Base-by-base conservation (phyloP, 495 filamentous ascomycete species). In the Cladorrhinum samala region DNA sequence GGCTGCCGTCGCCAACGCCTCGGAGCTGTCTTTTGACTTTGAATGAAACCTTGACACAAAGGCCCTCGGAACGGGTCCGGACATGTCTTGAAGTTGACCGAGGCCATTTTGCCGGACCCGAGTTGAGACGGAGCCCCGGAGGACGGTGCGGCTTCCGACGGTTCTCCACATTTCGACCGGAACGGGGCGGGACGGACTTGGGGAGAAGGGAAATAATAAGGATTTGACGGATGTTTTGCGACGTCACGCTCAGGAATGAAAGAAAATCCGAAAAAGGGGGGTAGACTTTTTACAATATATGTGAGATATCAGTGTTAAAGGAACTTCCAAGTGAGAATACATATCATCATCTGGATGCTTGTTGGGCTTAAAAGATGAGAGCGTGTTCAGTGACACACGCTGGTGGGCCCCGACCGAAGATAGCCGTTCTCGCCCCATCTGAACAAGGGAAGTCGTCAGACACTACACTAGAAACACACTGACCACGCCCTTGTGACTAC, bases 41-140 rank as follows among this genome's bases (percentile, higher is more conserved):
- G 54, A 50, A 46, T 67, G 59, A 50, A 64, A 56, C 27, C 19
- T 20, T 42, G 19, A 18, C 4, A 24, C n/a, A n/a, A n/a, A n/a
- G n/a, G n/a, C n/a, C n/a, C n/a, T n/a, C n/a, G n/a, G n/a, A n/a
- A n/a, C n/a, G n/a, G n/a, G n/a, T n/a, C n/a, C n/a, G n/a, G n/a
- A n/a, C n/a, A n/a, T n/a, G n/a, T n/a, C n/a, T n/a, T n/a, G n/a
- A n/a, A n/a, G n/a, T n/a, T n/a, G n/a, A 14, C 9, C 43, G 21
- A 47, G 30, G n/a, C 3, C 44, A 16, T 33, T 6, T 33, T 11
- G 5, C 27, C 27, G 27, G 27, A 33, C 27, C 27, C 5, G 43
- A 33, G 14, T 19, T 17, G 25, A 23, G 3, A 16, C 44, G 20
- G 20, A 13, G 33, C 30, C 39, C 13, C 4, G 17, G n/a, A 14